A percentile compares a stretch with the other conserved stretches of the same genome.
Conservation (phyloP, 371 early-diverging fungal species). For the Syncephalastrum contaminatum region DNA sequence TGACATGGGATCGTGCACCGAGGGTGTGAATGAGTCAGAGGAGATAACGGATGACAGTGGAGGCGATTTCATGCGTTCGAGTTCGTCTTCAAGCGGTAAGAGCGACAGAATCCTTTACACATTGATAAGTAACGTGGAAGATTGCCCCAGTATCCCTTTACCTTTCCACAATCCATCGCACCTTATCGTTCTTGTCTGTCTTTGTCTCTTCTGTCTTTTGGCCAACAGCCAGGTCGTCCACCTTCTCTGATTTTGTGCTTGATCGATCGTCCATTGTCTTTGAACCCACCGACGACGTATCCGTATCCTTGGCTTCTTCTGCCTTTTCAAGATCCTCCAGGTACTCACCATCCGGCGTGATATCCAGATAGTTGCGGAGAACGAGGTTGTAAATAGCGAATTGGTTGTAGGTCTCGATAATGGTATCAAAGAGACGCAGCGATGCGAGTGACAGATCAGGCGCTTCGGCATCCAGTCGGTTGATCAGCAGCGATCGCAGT, state of each 20-base stretch:
- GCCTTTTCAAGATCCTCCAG: constrained; percentile 25
- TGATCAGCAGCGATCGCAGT: constrained; percentile 35
- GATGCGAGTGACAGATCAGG: constrained; percentile 54
- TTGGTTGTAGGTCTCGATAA: constrained; percentile 64
- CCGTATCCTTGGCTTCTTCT: constrained; percentile 20
- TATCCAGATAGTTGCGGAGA: constrained; percentile 58
- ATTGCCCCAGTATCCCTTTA: constrained; percentile 5
- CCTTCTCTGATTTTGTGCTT: constrained; percentile 13
- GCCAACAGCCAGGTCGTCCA: constrained; percentile 3
- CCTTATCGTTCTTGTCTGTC: constrained; percentile 44
- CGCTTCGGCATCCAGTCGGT: constrained; percentile 44
- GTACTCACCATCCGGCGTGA: constrained; percentile 44
- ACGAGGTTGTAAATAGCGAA: constrained; percentile 63
- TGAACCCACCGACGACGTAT: constrained; percentile 38
- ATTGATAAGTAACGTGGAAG: neutral
- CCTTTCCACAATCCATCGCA: constrained; percentile 55
- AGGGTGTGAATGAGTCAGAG: constrained; percentile 32
- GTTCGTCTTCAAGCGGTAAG: constrained; percentile 52
- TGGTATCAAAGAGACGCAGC: constrained; percentile 60
- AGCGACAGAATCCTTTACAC: constrained; percentile 39
- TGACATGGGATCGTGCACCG: constrained; percentile 13
- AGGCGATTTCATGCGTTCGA: constrained; percentile 47
- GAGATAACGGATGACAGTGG: constrained; percentile 40
- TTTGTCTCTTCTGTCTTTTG: constrained; percentile 11
- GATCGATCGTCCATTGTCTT: constrained; percentile 35